Evolutionary conservation across 305 asterid genomes (phyloP).

Genomic region (Ajuga reptans): DNA sequence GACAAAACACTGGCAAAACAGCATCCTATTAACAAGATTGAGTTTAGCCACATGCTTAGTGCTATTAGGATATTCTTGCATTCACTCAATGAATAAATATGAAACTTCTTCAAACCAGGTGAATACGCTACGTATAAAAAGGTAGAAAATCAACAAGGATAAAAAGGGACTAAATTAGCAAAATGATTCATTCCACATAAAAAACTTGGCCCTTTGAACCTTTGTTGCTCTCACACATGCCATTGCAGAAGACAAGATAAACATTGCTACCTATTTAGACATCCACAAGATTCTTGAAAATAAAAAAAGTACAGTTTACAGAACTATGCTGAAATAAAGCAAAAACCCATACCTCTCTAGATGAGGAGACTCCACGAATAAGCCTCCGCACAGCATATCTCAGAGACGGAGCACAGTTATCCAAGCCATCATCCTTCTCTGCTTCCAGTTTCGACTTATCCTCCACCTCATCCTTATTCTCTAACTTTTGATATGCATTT

Average conservation of each 20-base stretch:
- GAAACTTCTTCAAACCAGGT: background rate
- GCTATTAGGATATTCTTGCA: too few species aligned
- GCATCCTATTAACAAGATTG: background rate
- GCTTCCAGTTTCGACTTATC: conserved; percentile 75
- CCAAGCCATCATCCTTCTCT: conserved; percentile 82
- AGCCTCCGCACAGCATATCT: conserved; percentile 93
- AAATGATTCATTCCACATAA: background rate
- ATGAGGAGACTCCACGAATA: conserved; percentile 86
- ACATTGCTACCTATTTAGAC: background rate
- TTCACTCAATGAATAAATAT: background rate
- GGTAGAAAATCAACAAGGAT: background rate
- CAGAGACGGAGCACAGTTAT: conserved; percentile 79
- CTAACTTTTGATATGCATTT: conserved; percentile 58
- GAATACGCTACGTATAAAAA: background rate
- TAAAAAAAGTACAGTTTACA: background rate
- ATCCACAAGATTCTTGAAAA: conserved; percentile 9
- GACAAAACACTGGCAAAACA: background rate
- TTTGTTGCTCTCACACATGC: background rate
- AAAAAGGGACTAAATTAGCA: background rate
- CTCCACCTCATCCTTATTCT: conserved; percentile 65
- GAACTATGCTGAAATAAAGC: background rate
- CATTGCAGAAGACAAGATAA: background rate
- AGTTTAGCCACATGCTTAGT: background rate
- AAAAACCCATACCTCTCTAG: conserved; percentile 72
- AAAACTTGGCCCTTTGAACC: background rate